These are phyloP conservation scores for Thelonectria olida DNA, from an alignment of 2,329 filamentous ascomycete species.

Conservation along the genomic window DNA sequence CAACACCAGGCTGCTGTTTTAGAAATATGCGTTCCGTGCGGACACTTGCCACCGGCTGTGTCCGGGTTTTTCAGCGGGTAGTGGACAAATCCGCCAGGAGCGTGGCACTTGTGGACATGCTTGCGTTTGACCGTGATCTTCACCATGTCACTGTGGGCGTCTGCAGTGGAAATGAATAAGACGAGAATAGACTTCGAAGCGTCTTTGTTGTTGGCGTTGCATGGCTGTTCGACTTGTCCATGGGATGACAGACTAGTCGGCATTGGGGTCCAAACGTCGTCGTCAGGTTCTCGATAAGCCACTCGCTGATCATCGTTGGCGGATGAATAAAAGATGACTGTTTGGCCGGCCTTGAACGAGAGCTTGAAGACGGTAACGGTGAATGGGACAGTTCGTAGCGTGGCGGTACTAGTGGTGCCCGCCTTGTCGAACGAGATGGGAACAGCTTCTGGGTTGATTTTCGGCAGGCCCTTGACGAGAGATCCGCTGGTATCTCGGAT, in stretches of 20 bases:
- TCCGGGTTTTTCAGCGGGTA: slow-evolving; percentile 4
- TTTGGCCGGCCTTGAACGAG: slow-evolving; percentile 1
- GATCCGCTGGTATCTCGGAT: slow-evolving; percentile 21
- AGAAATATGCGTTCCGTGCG: slow-evolving; percentile 13
- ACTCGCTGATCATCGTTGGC: slow-evolving; percentile 12
- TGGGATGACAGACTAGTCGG: background rate
- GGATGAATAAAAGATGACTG: slow-evolving; percentile 4
- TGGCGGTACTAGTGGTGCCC: slow-evolving; percentile 17
- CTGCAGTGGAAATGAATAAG: slow-evolving; percentile 19
- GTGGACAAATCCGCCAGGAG: slow-evolving; percentile 21
- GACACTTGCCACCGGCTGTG: slow-evolving; percentile 13
- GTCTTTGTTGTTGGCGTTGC: slow-evolving; percentile 13
- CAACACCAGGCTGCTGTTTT: slow-evolving; percentile 17
- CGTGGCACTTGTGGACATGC: background rate
- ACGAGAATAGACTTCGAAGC: background rate
- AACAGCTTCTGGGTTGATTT: background rate
- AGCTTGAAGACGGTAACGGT: slow-evolving; percentile 22
- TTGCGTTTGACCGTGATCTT: slow-evolving; percentile 11
- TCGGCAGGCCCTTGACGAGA: background rate
- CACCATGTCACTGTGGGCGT: slow-evolving; percentile 3
- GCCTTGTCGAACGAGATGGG: slow-evolving; percentile 5
- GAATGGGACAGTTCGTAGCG: slow-evolving; percentile 14
- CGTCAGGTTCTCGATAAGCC: slow-evolving; percentile 16
- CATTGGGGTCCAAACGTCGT: slow-evolving; percentile 16
- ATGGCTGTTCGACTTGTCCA: background rate